Evolutionary conservation across 2,329 filamentous ascomycete genomes (phyloP).

Genomic region (Cordyceps pruinosa): DNA sequence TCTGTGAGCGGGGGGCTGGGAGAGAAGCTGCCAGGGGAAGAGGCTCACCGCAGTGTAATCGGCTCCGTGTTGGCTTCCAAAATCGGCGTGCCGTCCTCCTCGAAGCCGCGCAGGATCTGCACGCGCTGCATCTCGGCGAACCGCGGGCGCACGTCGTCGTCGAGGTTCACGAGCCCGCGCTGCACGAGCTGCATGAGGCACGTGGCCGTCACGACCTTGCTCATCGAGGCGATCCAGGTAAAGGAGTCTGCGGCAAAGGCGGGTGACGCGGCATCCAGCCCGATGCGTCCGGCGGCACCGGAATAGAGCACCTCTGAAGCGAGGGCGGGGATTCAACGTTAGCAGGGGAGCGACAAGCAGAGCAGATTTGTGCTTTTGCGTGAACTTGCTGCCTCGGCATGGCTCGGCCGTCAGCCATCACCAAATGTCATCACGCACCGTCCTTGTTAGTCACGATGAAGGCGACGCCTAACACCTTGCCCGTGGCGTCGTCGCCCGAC

Average conservation of each 20-base stretch:
- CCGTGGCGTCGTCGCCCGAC: slow-evolving; percentile 21
- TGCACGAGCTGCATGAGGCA: slow-evolving; percentile 36
- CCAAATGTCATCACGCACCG: slow-evolving; percentile 17
- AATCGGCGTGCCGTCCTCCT: slow-evolving; percentile 28
- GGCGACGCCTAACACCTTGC: slow-evolving; percentile 31
- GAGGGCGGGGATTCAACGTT: background rate
- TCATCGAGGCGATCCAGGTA: slow-evolving; percentile 35
- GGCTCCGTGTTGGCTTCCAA: slow-evolving; percentile 29
- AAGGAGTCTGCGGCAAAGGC: slow-evolving; percentile 28
- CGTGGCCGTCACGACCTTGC: slow-evolving; percentile 34
- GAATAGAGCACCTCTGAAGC: slow-evolving; percentile 27
- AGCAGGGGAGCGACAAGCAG: background rate
- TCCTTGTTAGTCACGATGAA: slow-evolving; percentile 28
- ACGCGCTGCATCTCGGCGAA: slow-evolving; percentile 28
- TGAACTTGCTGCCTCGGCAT: background rate
- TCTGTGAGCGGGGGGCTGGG: background rate
- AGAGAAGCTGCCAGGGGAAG: background rate
- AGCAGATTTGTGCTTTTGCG: background rate
- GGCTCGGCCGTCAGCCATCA: background rate
- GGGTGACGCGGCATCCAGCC: slow-evolving; percentile 21
- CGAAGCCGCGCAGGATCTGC: slow-evolving; percentile 33
- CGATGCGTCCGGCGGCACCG: slow-evolving; percentile 30
- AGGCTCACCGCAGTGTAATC: slow-evolving; percentile 31
- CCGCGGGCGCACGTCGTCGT: slow-evolving; percentile 28
- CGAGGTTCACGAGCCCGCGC: slow-evolving; percentile 26